Evolutionary conservation across 1,284 basidiomycete genomes (phyloP), one percentile per base, ranked within the genome.

Genomic region (Lignosus rhinocerotis): DNA sequence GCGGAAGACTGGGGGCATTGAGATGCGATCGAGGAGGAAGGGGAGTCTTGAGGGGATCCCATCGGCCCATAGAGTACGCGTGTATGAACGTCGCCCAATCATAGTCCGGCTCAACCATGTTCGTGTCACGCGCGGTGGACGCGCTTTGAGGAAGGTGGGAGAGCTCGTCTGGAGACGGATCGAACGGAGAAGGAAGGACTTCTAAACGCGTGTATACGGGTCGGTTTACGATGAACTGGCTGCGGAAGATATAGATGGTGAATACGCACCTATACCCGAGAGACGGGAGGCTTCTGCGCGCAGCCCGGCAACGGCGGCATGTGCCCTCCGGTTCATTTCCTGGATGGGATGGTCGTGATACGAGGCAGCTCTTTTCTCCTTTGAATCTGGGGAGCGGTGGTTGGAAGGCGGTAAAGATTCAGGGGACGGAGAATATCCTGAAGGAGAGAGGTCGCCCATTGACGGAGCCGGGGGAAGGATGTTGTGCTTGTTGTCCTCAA

Each of bases 31-130:
- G 74, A 5, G 90, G 92, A 7, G 81, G 86, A 64, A 82, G 82
- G 1, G 92, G 92, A 0, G 85, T 88, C 54, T 80, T 80, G 63
- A 87, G 84, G 1, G 93, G 91, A 69, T 93, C 90, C 88, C 93
- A 95, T 59, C 85, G 79, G 11, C 92, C 92, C 31, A 80, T 71
- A 0, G 90, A 85, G 70, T 94, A 94, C 0, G 89, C 86, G 41
- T 79, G 75, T 57, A 91, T 83, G 71, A 94, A 94, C 0, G 85
- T 84, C 17, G 80, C 78, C 92, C 92, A 94, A 67, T 90, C 87
- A 65, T 82, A 82, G 49, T 82, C 82, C 11, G 74, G 70, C 41
- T 72, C 69, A 38, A 65, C 45, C 52, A 63, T 66, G 45, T 44
- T 52, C 16, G 65, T 58, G 14, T 68, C 60, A 43, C 60, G 62